Evolutionary conservation across 2,329 filamentous ascomycete genomes (phyloP), one percentile per base, ranked within the genome.

Genomic region (Elsinoe arachidis): DNA sequence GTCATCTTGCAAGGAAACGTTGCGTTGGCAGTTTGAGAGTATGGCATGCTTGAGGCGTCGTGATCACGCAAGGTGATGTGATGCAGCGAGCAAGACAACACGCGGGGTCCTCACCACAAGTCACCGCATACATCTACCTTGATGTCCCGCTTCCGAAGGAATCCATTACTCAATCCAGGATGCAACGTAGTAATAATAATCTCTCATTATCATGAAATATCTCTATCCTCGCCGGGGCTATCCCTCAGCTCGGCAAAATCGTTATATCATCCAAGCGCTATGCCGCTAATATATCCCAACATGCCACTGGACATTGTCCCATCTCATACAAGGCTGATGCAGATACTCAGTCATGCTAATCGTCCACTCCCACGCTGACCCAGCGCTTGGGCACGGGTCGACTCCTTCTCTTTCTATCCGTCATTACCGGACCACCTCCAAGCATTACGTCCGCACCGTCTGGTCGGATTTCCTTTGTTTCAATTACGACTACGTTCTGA

Each of bases 401-500:
- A 21, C 34, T 55, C 43, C 33, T 23, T 6, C 34, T 57, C 55
- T 44, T 51, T 52, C 39, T 14, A 6, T 46, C 38, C 15, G 17
- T 21, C 15, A 56, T 11, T 3, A 17, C 26, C 7, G 53, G 38
- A 4, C 53, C 53, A 15, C 53, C 23, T 14, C 23, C 14, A 9
- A 23, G 19, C 17, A 38, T 38, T 44, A 41, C 53, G 15, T 39
- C 58, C 19, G 14, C 33, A n/a, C 46, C 55, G 4, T 47, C 47
- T 12, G n/a, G 55, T 12, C 46, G 30, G n/a, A 10, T 19, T 17
- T 49, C 65, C 58, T 59, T 63, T 23, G 67, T 60, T 54, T 26
- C 59, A 53, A 59, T 61, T 30, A 46, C 55, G 11, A 53, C 57
- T 21, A 63, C 66, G 33, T 63, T 56, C 61, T 75, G 72, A 60